Base-by-base conservation (phyloP, 805 yeast genomes). In the Starmerella gropengiesseri region DNA sequence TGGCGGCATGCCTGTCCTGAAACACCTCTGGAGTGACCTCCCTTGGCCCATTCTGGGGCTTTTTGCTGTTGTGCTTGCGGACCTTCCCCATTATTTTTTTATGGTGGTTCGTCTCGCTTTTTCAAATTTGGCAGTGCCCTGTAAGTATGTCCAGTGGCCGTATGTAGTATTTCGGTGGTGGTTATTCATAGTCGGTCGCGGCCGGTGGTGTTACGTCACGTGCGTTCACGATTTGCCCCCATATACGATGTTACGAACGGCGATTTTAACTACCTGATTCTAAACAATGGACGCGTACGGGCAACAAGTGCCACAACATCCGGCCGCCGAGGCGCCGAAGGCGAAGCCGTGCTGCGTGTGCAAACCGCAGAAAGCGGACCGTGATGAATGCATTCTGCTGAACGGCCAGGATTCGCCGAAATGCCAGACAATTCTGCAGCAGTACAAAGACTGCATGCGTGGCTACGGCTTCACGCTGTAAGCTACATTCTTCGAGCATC, bases 321-420 rank as follows among this genome's bases (percentile, higher is more conserved):
- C 12, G 7, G 31, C 31, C 9, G 25, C 39, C 21, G 31, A 38
- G 18, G 23, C 36, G 21, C 45, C 45, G 29, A 79, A 84, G 59
- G 94, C 94, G 51, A 89, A 87, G 65, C 96, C 98, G 46, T 89
- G 98, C 64, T 89, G 97, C 59, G 97, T 89, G 18, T 91, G 97
- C 63, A 73, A 78, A 53, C 81, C 81, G 26, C 85, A 85, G 57
- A 85, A 85, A 64, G 71, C 79, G 47, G 60, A 65, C 19, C 74
- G 97, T 58, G 98, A 89, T 57, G 87, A 86, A 56, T 91, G 97
- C 60, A 66, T 89, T 44, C 70, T 89, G 49, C 64, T 74, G 52
- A 77, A 82, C 55, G 95, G 95, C 37, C 79, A 79, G 52, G 96
- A 86, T 16, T 70, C 82, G 35, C 84, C 78, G 25, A 79, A 84